Base-by-base conservation (phyloP, 2,329 filamentous ascomycete species). In the Verticillium tricorpus region DNA sequence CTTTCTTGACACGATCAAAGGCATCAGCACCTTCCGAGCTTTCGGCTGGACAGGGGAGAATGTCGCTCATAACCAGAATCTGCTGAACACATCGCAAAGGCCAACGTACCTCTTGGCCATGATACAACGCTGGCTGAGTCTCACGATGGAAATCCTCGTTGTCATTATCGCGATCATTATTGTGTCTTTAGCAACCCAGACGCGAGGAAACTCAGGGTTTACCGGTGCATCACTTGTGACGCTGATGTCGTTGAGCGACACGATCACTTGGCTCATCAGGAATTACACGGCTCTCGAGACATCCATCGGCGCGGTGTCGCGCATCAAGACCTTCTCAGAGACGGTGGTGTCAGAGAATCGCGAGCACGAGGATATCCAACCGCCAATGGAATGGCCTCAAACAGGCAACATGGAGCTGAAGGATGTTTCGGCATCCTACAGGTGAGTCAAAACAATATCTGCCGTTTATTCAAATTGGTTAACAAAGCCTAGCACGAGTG, bases 21-120 rank as follows among this genome's bases (percentile, higher is more conserved):
- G 84, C 0, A 69, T 85, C 1, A 73, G 76, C 0, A 85, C 82
- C 0, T 74, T 85, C 19, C 77, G 83, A 22, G 81, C 83, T 2
- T 85, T 84, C 65, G 80, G 80, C 17, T 86, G 83, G 84, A 71
- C 77, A 15, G 65, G 71, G 1, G 69, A 72, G 2, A 74, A 79
- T 63, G 72, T 79, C n/a, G 68, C 74, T 5, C 73, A 73, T 60
- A 85, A 82, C 63, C 71, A 78, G 32, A 59, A 66, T 5, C 73
- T 85, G 0, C 70, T 86, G 11, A 79, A 85, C 66, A 72, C 71
- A 3, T 85, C 82, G 0, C 83, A 86, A 63, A 71, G 77, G 11
- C 83, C 84, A 0, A 81, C 80, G 15, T 87, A 86, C 66, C 75
- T 85, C 3, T 75, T 86, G 5, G 79, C 76, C 61, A 80, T 80